Evolutionary conservation across 345 rosid species (phyloP), one percentile per base, ranked within the genome.

Genomic region (Boechera stricta): DNA sequence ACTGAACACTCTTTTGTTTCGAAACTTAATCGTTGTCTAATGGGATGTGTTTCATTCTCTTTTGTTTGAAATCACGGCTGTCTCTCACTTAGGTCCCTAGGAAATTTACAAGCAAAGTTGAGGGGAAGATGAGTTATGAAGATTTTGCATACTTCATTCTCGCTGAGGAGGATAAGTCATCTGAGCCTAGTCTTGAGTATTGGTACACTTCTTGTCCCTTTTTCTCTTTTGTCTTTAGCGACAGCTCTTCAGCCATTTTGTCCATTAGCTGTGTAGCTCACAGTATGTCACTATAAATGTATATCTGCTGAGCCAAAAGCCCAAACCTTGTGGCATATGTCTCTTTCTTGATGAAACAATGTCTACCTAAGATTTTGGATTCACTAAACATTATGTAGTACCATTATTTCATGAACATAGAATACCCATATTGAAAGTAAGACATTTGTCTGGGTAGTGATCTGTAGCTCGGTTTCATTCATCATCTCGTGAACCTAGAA

Each of bases 91-190:
- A 91, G 98, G 89, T 87, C 75, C 83, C 97, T 1, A 87, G 87
- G 78, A 90, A 87, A 77, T 91, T 93, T 80, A 88, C 92, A 1
- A 79, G 97, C 79, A 73, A 82, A 64, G 83, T 81, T 63, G 90
- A 86, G 69, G 93, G 97, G 79, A 90, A 86, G 88, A 94, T 94
- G 97, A 86, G 88, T 75, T 94, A 94, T 79, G 97, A 94, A 85
- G 98, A 94, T 87, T 94, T 94, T 71, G 98, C 91, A 5, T 88
- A 88, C 84, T 94, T 94, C 82, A 88, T 94, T 52, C 87, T 94
- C 32, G 83, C 97, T 31, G 98, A 91, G 81, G 98, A 91, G 86
- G 96, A 94, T 71, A 94, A 94, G 76, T 85, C 97, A 79, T 82
- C 98, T 29, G 96, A 87, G 68, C 90, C 90, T 70, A 87, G 97